phyloP scores from a whole-genome alignment of 495 filamentous ascomycete genomes.

The Xylaria castorea region DNA sequence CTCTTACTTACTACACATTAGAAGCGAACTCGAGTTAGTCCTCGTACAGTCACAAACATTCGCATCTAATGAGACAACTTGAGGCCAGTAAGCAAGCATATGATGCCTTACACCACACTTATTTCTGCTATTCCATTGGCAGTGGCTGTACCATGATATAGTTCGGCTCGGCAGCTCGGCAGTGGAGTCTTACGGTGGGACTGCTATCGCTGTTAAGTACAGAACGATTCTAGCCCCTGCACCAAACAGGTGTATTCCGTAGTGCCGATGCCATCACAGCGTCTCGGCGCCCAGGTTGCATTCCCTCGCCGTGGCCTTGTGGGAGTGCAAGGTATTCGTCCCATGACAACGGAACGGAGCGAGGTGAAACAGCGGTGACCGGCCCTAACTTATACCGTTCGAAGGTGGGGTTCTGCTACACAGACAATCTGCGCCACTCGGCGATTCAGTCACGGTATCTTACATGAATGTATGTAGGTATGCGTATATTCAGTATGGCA shows the following conservation, averaged over 20 bases:
- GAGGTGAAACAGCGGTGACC: constrained; percentile 20
- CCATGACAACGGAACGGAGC: constrained; percentile 3
- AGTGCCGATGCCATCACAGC: constrained; percentile 11
- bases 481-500: background rate
- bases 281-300: constrained; percentile 16
- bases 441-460: background rate
- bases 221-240: background rate
- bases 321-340: background rate
- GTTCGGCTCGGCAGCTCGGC: constrained; percentile 24
- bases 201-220: background rate
- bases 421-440: background rate
- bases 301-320: background rate
- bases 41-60: background rate
- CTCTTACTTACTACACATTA: background rate
- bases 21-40: background rate
- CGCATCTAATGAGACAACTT: background rate
- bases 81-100: constrained; percentile 12
- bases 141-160: constrained; percentile 17
- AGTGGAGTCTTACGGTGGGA: constrained; percentile 18
- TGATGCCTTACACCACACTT: background rate
- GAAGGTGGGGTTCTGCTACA: background rate
- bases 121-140: background rate
- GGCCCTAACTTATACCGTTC: background rate
- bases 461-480: constrained; percentile 1
- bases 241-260: background rate